Conservation (phyloP, 495 filamentous ascomycete genomes). For the Hypoxylon fragiforme region DNA sequence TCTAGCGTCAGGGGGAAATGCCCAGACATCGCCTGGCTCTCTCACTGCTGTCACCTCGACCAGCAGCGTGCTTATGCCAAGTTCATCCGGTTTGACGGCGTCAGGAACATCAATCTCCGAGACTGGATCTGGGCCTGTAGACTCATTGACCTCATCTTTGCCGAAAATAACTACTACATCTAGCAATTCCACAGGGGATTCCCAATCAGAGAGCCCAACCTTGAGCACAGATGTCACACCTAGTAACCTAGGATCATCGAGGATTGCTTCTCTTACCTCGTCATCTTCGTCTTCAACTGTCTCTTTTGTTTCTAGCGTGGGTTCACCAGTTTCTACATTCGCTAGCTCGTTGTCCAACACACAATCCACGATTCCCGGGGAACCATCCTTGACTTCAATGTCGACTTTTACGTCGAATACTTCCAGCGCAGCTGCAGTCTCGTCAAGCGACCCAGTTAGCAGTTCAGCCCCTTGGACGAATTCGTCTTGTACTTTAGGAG, state of each 20-base stretch:
- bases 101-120: conserved; percentile 2
- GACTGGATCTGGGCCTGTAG: background rate
- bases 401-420: conserved; percentile 17
- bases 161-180: conserved; percentile 5
- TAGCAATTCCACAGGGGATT: background rate
- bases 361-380: background rate
- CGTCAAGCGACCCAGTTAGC: background rate
- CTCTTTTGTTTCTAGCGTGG: background rate
- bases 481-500: conserved; percentile 5
- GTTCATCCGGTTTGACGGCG: background rate
- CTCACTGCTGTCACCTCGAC: background rate
- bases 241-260: background rate
- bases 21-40: conserved; percentile 1
- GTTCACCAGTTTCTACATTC: background rate
- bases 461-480: conserved; percentile 19
- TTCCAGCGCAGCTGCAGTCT: conserved; percentile 1
- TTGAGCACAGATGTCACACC: conserved; percentile 1
- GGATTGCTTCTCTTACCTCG: background rate
- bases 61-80: background rate
- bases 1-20: background rate
- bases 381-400: conserved; percentile 1
- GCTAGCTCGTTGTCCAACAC: conserved; percentile 2
- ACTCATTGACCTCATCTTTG: conserved; percentile 5
- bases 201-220: background rate
- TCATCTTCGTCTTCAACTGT: background rate